Percentiles rank a stretch among this genome's conserved stretches.
Evolutionary conservation across 352 stramenopile genomes (phyloP).

Genomic region (Pythium phragmiticola): DNA sequence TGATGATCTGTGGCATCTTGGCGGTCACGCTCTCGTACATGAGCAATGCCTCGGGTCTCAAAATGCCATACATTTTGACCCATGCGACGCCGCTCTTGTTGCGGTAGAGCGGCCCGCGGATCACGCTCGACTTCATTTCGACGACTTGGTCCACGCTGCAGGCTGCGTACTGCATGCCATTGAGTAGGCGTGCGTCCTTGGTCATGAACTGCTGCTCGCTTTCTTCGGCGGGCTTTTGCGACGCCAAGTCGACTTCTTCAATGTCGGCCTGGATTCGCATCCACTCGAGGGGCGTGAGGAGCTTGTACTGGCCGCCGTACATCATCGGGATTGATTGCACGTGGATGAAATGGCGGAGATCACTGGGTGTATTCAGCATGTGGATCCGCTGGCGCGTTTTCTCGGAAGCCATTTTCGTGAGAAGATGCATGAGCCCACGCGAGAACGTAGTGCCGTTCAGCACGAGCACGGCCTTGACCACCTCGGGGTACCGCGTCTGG

Average conservation of each 20-base stretch:
- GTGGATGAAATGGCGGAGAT: conserved; percentile 50
- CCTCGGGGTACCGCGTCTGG: conserved; percentile 66
- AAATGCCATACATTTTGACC: conserved; percentile 66
- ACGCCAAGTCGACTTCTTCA: conserved; percentile 63
- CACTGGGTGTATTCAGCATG: conserved; percentile 40
- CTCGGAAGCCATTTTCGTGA: conserved; percentile 48
- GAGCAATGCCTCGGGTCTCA: conserved; percentile 68
- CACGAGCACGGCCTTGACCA: conserved; percentile 57
- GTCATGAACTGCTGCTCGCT: conserved; percentile 50
- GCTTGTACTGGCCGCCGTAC: conserved; percentile 57
- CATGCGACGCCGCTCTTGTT: conserved; percentile 72
- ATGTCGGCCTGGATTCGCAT: conserved; percentile 72
- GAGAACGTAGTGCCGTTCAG: conserved; percentile 60
- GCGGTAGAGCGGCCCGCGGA: conserved; percentile 60
- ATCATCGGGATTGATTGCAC: conserved; percentile 49
- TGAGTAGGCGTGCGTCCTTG: conserved; percentile 52
- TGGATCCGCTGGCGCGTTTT: conserved; percentile 52
- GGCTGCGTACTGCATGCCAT: conserved; percentile 81
- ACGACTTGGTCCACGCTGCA: conserved; percentile 63
- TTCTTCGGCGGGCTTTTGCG: conserved; percentile 30
- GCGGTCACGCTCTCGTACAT: conserved; percentile 62
- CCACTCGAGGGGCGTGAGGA: conserved; percentile 55
- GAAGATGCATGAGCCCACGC: conserved; percentile 48
- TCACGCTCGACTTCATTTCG: conserved; percentile 68
- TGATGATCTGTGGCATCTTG: conserved; percentile 69